Conservation (phyloP, 2,329 filamentous ascomycete species). For the Xylariaceae sp. region DNA sequence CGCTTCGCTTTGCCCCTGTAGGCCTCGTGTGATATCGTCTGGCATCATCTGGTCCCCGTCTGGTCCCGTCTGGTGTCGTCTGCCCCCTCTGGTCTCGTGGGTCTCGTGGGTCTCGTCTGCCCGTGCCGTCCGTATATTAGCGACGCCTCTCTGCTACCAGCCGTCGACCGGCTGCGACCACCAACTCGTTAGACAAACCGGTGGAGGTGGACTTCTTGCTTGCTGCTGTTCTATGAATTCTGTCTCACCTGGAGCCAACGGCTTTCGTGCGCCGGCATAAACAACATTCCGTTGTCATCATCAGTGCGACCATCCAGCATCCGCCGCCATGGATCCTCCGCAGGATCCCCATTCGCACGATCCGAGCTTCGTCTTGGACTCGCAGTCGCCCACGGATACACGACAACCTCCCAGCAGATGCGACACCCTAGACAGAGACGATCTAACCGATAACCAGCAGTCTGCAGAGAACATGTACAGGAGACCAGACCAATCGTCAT, state of each 20-base stretch:
- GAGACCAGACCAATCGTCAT: constrained; percentile 45
- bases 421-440: constrained; percentile 39
- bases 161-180: not conserved
- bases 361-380: constrained; percentile 33
- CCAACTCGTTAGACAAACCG: not conserved
- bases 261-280: constrained; percentile 18
- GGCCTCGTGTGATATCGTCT: too few relatives aligned
- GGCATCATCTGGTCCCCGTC: too few relatives aligned
- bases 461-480: constrained; percentile 57
- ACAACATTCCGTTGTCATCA: constrained; percentile 13
- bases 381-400: constrained; percentile 46
- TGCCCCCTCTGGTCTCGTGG: too few relatives aligned
- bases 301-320: constrained; percentile 11
- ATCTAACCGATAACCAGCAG: constrained; percentile 51
- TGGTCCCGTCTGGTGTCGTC: too few relatives aligned
- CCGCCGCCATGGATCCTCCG: constrained; percentile 41
- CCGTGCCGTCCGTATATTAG: constrained; percentile 6
- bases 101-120: not conserved
- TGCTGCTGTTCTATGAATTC: constrained; percentile 5
- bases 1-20: constrained; percentile 5
- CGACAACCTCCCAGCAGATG: constrained; percentile 37
- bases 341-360: constrained; percentile 45
- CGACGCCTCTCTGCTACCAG: not conserved
- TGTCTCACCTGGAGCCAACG: constrained; percentile 15
- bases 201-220: not conserved